phyloP scores from a whole-genome alignment of 176 grass and related monocot genomes.

The Oryza coarctata region DNA sequence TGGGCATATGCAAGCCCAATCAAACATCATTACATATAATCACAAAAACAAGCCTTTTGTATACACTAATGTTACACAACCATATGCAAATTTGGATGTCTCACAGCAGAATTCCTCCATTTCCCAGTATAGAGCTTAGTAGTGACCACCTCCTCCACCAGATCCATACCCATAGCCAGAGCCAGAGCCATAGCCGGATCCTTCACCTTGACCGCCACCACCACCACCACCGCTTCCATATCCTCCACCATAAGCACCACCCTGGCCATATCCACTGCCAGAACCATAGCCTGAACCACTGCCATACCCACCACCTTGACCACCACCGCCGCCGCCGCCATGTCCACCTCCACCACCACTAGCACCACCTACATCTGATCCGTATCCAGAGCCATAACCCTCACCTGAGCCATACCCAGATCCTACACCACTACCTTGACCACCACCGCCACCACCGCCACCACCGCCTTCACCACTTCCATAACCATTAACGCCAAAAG shows the following conservation, averaged over 20 bases:
- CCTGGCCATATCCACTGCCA: background rate
- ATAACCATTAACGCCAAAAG: slow-evolving; percentile 1
- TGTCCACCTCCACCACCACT: background rate
- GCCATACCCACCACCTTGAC: background rate
- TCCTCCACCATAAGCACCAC: slow-evolving; percentile 12
- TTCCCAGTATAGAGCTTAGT: background rate
- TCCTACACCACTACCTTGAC: background rate
- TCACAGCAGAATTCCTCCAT: background rate
- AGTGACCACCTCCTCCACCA: background rate
- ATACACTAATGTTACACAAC: background rate
- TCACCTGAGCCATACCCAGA: slow-evolving; percentile 10
- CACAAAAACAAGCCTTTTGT: background rate
- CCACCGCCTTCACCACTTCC: slow-evolving; percentile 4
- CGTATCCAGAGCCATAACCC: slow-evolving; percentile 28
- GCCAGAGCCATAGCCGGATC: slow-evolving; percentile 19
- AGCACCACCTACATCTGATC: background rate
- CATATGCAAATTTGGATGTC: background rate
- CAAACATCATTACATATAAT: background rate
- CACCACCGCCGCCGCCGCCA: background rate
- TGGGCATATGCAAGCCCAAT: background rate
- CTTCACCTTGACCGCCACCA: slow-evolving; percentile 1
- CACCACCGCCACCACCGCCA: background rate
- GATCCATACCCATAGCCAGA: slow-evolving; percentile 4
- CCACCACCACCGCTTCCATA: background rate
- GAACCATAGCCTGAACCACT: background rate